Evolutionary conservation across 768 basidiomycete species (phyloP).

Genomic region (Phanerodontia chrysosporium): DNA sequence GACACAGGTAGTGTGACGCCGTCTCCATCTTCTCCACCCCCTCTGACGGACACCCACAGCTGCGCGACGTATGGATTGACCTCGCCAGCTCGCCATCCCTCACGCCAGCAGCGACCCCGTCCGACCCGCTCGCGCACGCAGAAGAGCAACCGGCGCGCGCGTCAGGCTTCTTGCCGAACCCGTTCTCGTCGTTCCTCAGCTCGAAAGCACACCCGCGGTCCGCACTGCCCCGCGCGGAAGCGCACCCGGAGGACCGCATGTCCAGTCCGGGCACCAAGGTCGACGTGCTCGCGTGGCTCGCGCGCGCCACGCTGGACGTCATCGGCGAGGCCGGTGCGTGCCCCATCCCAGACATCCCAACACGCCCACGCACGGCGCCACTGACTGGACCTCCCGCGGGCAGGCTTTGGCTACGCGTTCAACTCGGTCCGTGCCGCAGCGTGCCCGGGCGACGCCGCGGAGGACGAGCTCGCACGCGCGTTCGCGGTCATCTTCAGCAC

Average conservation of each 20-base stretch:
- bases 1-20: slow-evolving; percentile 37
- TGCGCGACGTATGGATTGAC: slow-evolving; percentile 41
- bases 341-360: too few species aligned
- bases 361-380: too few species aligned
- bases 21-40: too few species aligned
- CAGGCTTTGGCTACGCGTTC: slow-evolving; percentile 56
- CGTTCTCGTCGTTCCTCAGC: slow-evolving; percentile 20
- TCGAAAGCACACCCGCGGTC: slow-evolving; percentile 13
- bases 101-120: not conserved
- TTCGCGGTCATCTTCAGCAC: slow-evolving; percentile 52
- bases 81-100: slow-evolving; percentile 16
- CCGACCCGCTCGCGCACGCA: slow-evolving; percentile 9
- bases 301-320: slow-evolving; percentile 67
- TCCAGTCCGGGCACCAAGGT: slow-evolving; percentile 27
- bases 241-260: not conserved
- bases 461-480: slow-evolving; percentile 51
- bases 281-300: slow-evolving; percentile 63
- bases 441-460: slow-evolving; percentile 9
- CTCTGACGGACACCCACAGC: too few species aligned
- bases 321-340: slow-evolving; percentile 66
- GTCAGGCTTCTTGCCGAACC: slow-evolving; percentile 20
- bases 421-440: slow-evolving; percentile 38
- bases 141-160: not conserved
- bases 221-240: not conserved
- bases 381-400: too few species aligned